Percentiles rank a stretch among this genome's conserved stretches.
These are phyloP conservation scores for Pythium insidiosum DNA, from an alignment of 352 stramenopile genomes.

Conservation along the genomic window DNA sequence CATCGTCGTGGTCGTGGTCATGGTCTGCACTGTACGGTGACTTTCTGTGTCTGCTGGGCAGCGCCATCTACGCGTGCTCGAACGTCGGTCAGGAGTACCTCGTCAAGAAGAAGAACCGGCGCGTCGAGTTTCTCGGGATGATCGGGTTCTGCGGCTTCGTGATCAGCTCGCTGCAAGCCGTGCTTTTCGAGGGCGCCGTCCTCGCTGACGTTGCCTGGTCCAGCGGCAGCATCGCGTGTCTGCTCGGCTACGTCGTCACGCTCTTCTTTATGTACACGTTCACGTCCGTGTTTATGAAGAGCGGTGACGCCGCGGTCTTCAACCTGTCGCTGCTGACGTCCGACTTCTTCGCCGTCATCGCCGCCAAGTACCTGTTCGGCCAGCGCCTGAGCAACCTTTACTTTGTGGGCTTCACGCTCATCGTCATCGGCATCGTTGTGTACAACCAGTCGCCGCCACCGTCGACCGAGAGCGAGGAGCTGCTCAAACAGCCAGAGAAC, in stretches of 20 bases:
- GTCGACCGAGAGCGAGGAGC: conserved; percentile 29
- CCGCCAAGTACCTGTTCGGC: conserved; percentile 84
- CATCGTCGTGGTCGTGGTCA: conserved; percentile 19
- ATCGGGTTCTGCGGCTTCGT: conserved; percentile 89
- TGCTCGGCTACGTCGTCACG: conserved; percentile 72
- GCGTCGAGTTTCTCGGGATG: conserved; percentile 93
- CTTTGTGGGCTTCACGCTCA: conserved; percentile 82
- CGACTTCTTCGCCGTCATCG: conserved; percentile 92
- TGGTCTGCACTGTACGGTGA: conserved; percentile 81
- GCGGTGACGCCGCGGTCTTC: conserved; percentile 91
- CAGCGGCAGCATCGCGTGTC: conserved; percentile 39
- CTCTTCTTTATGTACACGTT: conserved; percentile 90
- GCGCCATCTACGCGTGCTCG: conserved; percentile 86
- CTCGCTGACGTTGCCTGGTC: conserved; percentile 41
- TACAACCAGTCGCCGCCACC: conserved; percentile 59
- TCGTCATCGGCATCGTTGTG: conserved; percentile 58
- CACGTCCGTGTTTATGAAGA: conserved; percentile 74
- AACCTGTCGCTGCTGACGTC: conserved; percentile 96
- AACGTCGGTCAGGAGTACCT: conserved; percentile 90
- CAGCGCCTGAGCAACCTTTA: conserved; percentile 73
- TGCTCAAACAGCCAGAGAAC: conserved; percentile 18
- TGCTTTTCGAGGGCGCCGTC: conserved; percentile 69
- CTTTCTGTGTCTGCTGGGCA: conserved; percentile 86
- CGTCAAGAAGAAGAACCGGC: conserved; percentile 77
- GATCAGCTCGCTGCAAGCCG: conserved; percentile 77